A percentile compares a stretch with the other conserved stretches of the same genome.
These are phyloP conservation scores for Golubevia pallescens DNA, from an alignment of 1,284 basidiomycete genomes.

Conservation along the genomic window DNA sequence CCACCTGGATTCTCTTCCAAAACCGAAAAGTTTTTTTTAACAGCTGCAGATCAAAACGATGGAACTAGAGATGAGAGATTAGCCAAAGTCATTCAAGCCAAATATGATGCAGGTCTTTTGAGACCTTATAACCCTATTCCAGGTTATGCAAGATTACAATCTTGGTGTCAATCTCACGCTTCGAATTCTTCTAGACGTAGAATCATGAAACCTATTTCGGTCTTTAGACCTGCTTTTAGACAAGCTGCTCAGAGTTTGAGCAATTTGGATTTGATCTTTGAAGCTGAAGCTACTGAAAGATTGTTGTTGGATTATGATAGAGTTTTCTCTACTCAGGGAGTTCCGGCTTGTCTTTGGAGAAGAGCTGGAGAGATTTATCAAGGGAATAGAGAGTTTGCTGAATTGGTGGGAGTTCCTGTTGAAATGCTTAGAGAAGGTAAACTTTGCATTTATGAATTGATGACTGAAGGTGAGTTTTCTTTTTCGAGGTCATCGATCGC, in stretches of 20 bases:
- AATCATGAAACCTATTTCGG: slow-evolving; percentile 84
- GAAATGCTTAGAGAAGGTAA: slow-evolving; percentile 84
- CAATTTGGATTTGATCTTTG: slow-evolving; percentile 95
- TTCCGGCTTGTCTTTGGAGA: slow-evolving; percentile 95
- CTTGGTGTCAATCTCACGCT: background rate
- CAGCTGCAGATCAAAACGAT: slow-evolving; percentile 90
- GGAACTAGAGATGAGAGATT: slow-evolving; percentile 89
- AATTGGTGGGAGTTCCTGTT: slow-evolving; percentile 82
- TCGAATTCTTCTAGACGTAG: slow-evolving; percentile 74
- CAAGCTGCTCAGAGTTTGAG: slow-evolving; percentile 78
- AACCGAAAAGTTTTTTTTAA: slow-evolving; percentile 83
- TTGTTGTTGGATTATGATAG: slow-evolving; percentile 93
- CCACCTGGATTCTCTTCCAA: slow-evolving; percentile 37
- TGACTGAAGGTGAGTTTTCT: slow-evolving; percentile 44
- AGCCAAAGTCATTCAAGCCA: slow-evolving; percentile 89
- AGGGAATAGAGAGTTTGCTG: slow-evolving; percentile 94
- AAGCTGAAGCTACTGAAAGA: slow-evolving; percentile 89
- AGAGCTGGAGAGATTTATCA: slow-evolving; percentile 96
- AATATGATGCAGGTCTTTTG: slow-evolving; percentile 92
- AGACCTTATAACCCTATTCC: slow-evolving; percentile 97
- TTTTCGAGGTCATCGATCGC: no score
- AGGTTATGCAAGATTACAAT: slow-evolving; percentile 73
- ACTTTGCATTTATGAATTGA: slow-evolving; percentile 91
- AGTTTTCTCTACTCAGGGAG: slow-evolving; percentile 77
- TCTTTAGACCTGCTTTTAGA: slow-evolving; percentile 89